Percentiles rank a stretch among this genome's conserved stretches.
Evolutionary conservation across 805 yeast genomes (phyloP).

Genomic region (Wickerhamiella parazyma): DNA sequence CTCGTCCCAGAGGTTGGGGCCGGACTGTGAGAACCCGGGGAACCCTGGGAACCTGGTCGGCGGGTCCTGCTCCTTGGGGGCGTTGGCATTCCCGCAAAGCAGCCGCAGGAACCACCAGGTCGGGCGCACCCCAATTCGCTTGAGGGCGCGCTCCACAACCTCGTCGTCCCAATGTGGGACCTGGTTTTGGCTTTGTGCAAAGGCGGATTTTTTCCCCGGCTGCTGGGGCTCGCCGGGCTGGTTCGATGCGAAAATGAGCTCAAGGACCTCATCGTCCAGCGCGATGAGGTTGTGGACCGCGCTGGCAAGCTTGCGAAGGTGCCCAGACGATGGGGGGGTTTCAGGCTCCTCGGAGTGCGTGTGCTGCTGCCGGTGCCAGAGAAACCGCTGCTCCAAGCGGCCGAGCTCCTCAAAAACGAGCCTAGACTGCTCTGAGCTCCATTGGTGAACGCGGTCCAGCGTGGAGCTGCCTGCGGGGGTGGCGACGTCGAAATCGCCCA

Average conservation of each 20-base stretch:
- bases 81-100: not conserved
- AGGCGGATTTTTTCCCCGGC: not conserved
- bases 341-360: not conserved
- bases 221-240: constrained; percentile 10
- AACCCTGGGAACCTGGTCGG: not conserved
- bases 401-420: constrained; percentile 22
- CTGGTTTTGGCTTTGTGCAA: constrained; percentile 11
- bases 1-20: not conserved
- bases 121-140: not conserved
- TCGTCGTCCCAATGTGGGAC: constrained; percentile 13
- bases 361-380: constrained; percentile 3
- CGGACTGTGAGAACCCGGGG: not conserved
- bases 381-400: constrained; percentile 16
- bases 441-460: constrained; percentile 28
- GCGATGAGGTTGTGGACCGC: constrained; percentile 22
- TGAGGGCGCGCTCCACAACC: constrained; percentile 3
- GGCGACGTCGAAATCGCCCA: constrained; percentile 25
- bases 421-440: constrained; percentile 30
- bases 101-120: not conserved
- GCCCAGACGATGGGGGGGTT: not conserved
- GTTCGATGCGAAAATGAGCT: constrained; percentile 24
- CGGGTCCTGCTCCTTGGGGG: not conserved
- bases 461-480: not conserved
- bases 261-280: constrained; percentile 26
- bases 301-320: constrained; percentile 12